Evolutionary conservation across 805 yeast species (phyloP), one percentile per base, ranked within the genome.

Genomic region (Nakazawaea siamensis): DNA sequence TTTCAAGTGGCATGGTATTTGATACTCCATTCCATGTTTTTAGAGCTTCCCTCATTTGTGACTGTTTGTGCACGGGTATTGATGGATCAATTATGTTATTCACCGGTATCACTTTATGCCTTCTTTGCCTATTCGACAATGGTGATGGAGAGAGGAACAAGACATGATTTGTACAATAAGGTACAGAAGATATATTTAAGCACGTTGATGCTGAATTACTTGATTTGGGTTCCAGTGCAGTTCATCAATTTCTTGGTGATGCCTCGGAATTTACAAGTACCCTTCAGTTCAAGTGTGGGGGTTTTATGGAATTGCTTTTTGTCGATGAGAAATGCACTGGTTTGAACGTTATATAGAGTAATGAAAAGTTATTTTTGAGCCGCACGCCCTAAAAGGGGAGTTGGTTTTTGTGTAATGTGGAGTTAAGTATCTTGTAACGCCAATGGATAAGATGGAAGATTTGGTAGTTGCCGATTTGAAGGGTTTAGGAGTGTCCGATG

Each of bases 291-390:
- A 7, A 83, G 59, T 14, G 64, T 92, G 5, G 90, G 95, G 19
- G 94, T 90, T 14, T 60, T 90, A 24, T 90, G 98, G 97, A 90
- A 92, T 52, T 87, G 96, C 35, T 88, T 82, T 60, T 61, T 90
- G 33, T 86, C 95, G 0, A 75, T 84, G 70, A 66, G 83, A 48
- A 85, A 85, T 46, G 78, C 85, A 3, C n/a, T n/a, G n/a, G n/a
- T n/a, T n/a, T n/a, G n/a, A n/a, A n/a, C n/a, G n/a, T n/a, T n/a
- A n/a, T n/a, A n/a, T n/a, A n/a, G n/a, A n/a, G n/a, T n/a, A n/a
- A n/a, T n/a, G n/a, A n/a, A n/a, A n/a, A n/a, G n/a, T n/a, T n/a
- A n/a, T n/a, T n/a, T n/a, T n/a, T n/a, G n/a, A n/a, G n/a, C n/a
- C n/a, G n/a, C n/a, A n/a, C n/a, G n/a, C n/a, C n/a, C n/a, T n/a